Percentiles rank a stretch among this genome's conserved stretches.
These are phyloP conservation scores for Amniculicola lignicola DNA, from an alignment of 495 filamentous ascomycete species.

Conservation along the genomic window DNA sequence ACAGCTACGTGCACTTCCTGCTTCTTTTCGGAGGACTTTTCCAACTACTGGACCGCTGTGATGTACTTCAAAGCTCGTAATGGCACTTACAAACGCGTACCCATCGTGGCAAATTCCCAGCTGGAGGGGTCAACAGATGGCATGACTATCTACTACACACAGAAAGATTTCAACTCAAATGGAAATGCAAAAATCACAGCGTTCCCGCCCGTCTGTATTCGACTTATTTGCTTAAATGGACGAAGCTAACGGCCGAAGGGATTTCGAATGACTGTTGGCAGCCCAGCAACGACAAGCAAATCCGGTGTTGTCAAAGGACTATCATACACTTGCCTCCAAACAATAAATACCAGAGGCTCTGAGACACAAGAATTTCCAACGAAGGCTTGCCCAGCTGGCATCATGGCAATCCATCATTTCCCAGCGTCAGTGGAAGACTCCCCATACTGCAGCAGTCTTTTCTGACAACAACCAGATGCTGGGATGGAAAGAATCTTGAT, in stretches of 20 bases:
- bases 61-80: constrained; percentile 28
- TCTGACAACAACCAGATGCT: constrained; percentile 26
- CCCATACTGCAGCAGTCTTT: constrained; percentile 30
- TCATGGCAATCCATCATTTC: constrained; percentile 23
- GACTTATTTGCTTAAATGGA: constrained; percentile 10
- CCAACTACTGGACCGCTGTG: constrained; percentile 27
- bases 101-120: constrained; percentile 43
- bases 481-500: constrained; percentile 56
- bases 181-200: constrained; percentile 46
- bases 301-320: constrained; percentile 12
- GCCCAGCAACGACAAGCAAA: constrained; percentile 16
- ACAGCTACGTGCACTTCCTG: constrained; percentile 22
- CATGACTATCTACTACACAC: constrained; percentile 49
- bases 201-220: constrained; percentile 41
- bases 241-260: constrained; percentile 36
- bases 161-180: constrained; percentile 43
- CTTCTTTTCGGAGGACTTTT: constrained; percentile 23
- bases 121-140: constrained; percentile 39
- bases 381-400: constrained; percentile 15
- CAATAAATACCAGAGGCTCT: constrained; percentile 17
- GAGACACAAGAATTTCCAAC: constrained; percentile 18
- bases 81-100: constrained; percentile 40
- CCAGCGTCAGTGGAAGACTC: constrained; percentile 49
- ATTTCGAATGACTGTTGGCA: constrained; percentile 53
- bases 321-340: constrained; percentile 30